These are phyloP conservation scores for Flaveria trinervia DNA, from an alignment of 129 eudicot species.

Conservation along the genomic window DNA sequence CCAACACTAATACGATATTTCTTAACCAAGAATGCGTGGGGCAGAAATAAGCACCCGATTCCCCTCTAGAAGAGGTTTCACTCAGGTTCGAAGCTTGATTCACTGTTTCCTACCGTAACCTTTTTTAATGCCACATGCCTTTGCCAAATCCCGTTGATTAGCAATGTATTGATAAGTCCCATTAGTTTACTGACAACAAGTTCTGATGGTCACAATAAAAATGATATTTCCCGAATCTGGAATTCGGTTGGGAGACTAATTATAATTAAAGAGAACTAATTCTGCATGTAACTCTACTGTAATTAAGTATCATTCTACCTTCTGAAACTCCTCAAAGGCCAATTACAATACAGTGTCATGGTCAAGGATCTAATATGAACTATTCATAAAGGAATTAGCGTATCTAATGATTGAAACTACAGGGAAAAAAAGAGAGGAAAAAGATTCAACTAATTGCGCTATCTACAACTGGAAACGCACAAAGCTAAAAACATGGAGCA, in stretches of 20 bases:
- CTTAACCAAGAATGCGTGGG: background rate
- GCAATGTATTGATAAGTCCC: background rate
- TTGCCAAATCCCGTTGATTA: background rate
- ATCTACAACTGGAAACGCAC: constrained; percentile 39
- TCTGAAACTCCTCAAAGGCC: constrained; percentile 28
- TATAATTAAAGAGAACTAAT: background rate
- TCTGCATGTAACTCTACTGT: background rate
- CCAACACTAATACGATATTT: background rate
- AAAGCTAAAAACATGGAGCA: constrained; percentile 20
- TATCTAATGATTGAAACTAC: constrained; percentile 13
- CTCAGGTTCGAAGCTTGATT: too few species aligned
- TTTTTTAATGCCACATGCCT: background rate
- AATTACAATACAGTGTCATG: constrained; percentile 13
- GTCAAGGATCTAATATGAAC: constrained; percentile 17
- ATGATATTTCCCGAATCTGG: background rate
- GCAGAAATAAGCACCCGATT: too few species aligned
- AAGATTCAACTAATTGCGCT: constrained; percentile 5
- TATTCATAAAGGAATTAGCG: constrained; percentile 6
- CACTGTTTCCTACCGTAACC: background rate
- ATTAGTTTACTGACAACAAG: too few species aligned
- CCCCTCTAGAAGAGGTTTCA: too few species aligned
- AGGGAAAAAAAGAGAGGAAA: background rate
- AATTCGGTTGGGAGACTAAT: background rate
- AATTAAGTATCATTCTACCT: constrained; percentile 17
- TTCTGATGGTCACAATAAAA: background rate